Evolutionary conservation across 129 eudicot species (phyloP), one percentile per base, ranked within the genome.

Genomic region (Flaveria linearis): DNA sequence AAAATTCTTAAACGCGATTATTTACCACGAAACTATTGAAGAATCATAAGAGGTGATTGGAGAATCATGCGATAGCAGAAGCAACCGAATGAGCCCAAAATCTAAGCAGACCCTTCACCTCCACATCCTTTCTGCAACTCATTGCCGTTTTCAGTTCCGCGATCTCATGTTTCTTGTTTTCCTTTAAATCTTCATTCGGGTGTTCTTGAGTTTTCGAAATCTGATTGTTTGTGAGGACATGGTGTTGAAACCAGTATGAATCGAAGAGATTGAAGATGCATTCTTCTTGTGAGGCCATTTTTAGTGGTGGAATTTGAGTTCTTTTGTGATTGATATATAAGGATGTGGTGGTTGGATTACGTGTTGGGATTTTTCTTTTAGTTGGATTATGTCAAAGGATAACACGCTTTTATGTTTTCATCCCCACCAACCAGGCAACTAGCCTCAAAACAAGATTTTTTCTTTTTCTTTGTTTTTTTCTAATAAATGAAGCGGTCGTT

Each of bases 191-290:
- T 63, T 63, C 45, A 9, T 23, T 46, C 3, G 61, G 23, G 16
- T 58, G 26, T 0, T 57, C 25, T 15, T 15, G 16, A 5, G 11
- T 12, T 33, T 30, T 18, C 0, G 63, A 62, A 47, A 63, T 18
- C 62, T 9, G 8, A 49, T 75, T 75, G 33, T 69, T 16, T 62
- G 60, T 20, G 30, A 75, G 36, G 71, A 75, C 63, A 3, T 75
- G 79, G 51, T 63, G 30, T 46, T 63, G 72, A 33, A 63, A 75
- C 79, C 79, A 75, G 25, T 64, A 75, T 63, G 79, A 75, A 75
- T 75, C 79, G 5, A 75, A 75, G 50, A 75, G 72, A 33, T 63
- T 33, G 20, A 17, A 75, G 22, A 75, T 18, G 46, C 3, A 17
- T 63, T 75, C 79, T 75, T 75, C 63, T 26, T 26, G 46, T 75